These are phyloP conservation scores for Kodamaea leandrae DNA, from an alignment of 805 yeast species.

Conservation along the genomic window DNA sequence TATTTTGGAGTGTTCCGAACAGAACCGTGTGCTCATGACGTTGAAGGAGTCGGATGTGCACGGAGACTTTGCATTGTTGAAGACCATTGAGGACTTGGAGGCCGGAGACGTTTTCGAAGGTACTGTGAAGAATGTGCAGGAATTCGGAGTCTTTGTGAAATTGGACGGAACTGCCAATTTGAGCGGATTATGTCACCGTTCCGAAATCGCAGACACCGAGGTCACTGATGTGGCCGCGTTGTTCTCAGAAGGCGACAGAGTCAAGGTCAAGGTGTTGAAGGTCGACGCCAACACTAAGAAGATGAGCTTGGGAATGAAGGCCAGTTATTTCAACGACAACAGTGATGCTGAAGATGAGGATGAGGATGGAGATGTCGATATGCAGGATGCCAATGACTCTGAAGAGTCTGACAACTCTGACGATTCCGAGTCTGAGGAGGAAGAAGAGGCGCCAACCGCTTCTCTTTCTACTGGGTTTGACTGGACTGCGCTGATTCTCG, in stretches of 20 bases:
- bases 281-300: constrained; percentile 66
- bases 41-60: constrained; percentile 76
- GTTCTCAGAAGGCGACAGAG: constrained; percentile 87
- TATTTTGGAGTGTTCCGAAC: constrained; percentile 58
- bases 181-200: constrained; percentile 83
- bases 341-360: constrained; percentile 27
- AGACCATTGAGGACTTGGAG: constrained; percentile 63
- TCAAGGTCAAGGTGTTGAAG: constrained; percentile 74
- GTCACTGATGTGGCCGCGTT: constrained; percentile 58
- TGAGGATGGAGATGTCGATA: constrained; percentile 19
- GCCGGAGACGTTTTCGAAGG: constrained; percentile 78
- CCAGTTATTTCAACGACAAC: constrained; percentile 65
- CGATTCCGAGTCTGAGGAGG: constrained; percentile 15
- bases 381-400: constrained; percentile 23
- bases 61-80: constrained; percentile 60
- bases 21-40: constrained; percentile 69
- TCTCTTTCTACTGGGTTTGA: constrained; percentile 90
- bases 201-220: constrained; percentile 74
- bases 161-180: constrained; percentile 71
- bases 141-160: constrained; percentile 87
- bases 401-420: constrained; percentile 22
- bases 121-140: constrained; percentile 69
- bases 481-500: constrained; percentile 90
- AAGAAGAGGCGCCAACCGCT: constrained; percentile 23
- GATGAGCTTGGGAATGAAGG: constrained; percentile 89